Evolutionary conservation across 257 asterid species (phyloP).

Genomic region (Nemophila menziesii): DNA sequence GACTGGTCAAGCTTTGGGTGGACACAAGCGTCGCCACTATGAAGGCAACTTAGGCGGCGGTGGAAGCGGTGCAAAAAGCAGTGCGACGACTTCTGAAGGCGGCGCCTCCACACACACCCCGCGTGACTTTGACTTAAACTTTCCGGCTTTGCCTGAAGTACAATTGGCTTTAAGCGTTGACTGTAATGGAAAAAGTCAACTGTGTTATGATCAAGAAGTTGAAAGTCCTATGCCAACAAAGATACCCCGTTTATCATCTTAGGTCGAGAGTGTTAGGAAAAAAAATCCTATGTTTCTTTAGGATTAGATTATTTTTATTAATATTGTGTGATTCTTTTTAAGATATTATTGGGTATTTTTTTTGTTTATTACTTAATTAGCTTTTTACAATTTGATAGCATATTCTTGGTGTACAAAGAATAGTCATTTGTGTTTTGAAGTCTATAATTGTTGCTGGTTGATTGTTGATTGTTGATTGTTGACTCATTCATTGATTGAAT

Average conservation of each 20-base stretch:
- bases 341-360: neutral
- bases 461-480: neutral
- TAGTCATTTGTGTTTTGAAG: neutral
- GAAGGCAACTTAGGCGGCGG: constrained; percentile 42
- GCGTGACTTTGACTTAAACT: constrained; percentile 38
- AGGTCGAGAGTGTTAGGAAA: neutral
- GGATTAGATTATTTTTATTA: neutral
- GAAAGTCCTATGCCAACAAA: constrained; percentile 43
- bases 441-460: neutral
- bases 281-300: neutral
- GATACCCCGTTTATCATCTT: constrained; percentile 19
- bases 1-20: constrained; percentile 89
- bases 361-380: neutral
- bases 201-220: constrained; percentile 34
- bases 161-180: constrained; percentile 15
- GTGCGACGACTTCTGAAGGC: constrained; percentile 32
- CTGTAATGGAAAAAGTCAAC: constrained; percentile 11
- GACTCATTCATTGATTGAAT: constrained; percentile 4
- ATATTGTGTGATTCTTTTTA: neutral
- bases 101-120: constrained; percentile 23
- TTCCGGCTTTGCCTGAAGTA: constrained; percentile 36
- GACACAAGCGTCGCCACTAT: constrained; percentile 90
- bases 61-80: constrained; percentile 8
- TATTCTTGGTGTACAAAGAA: neutral
- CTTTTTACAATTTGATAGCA: neutral